These are phyloP conservation scores for Rostrohypoxylon terebratum DNA, from an alignment of 495 filamentous ascomycete species.

Conservation along the genomic window DNA sequence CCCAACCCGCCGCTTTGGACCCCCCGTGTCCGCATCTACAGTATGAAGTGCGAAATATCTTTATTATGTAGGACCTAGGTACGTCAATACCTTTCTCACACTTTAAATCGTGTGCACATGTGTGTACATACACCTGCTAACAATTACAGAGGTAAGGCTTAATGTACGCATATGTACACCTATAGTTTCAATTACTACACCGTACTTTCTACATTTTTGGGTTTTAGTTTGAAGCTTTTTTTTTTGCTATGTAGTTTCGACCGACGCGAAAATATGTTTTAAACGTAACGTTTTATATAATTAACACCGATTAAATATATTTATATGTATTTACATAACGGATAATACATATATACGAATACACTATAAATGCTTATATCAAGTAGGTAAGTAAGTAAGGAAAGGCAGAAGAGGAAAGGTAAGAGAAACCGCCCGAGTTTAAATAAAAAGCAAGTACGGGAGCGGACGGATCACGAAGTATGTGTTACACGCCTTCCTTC, in stretches of 20 bases:
- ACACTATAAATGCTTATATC: not conserved
- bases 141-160: too few relatives aligned
- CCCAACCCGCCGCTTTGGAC: slow-evolving; percentile 38
- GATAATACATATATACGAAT: not conserved
- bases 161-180: too few relatives aligned
- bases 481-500: slow-evolving; percentile 37
- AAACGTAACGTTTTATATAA: not conserved
- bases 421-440: slow-evolving; percentile 8
- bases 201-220: slow-evolving; percentile 2
- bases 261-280: slow-evolving; percentile 15
- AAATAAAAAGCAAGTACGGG: slow-evolving; percentile 30
- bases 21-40: slow-evolving; percentile 42
- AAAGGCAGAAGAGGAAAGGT: not conserved
- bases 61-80: not conserved
- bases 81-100: slow-evolving; percentile 18
- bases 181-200: too few relatives aligned
- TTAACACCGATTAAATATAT: not conserved
- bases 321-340: not conserved
- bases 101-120: slow-evolving; percentile 6
- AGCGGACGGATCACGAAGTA: slow-evolving; percentile 37
- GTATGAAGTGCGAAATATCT: slow-evolving; percentile 18
- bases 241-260: slow-evolving; percentile 25
- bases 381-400: not conserved
- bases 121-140: too few relatives aligned
- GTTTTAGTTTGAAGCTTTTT: slow-evolving; percentile 24